These are phyloP conservation scores for Pleurotus salmoneostramineus DNA, from an alignment of 768 basidiomycete genomes.

Conservation along the genomic window DNA sequence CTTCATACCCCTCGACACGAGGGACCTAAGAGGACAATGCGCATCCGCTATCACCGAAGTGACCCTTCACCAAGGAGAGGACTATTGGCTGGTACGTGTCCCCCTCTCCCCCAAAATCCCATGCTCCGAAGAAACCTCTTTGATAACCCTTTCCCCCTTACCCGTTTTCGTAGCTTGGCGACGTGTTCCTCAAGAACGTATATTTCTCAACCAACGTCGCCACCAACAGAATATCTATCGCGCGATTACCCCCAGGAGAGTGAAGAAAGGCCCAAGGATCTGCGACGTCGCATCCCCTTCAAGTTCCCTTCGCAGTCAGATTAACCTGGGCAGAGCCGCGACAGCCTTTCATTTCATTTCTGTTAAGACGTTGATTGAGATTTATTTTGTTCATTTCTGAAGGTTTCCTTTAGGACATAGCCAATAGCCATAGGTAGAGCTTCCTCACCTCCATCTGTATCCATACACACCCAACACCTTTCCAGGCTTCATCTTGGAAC, in stretches of 20 bases:
- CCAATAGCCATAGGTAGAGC: neutral
- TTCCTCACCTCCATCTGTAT: neutral
- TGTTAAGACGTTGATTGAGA: too few relatives aligned
- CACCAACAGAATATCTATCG: constrained; percentile 10
- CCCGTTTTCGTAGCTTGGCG: constrained; percentile 13
- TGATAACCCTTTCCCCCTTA: neutral
- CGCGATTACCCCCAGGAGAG: neutral
- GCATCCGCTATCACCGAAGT: constrained; percentile 58
- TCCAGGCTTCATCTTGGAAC: too few relatives aligned
- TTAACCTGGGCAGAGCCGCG: too few relatives aligned
- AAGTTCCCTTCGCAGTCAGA: too few relatives aligned
- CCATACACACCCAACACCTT: too few relatives aligned
- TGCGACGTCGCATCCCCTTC: neutral
- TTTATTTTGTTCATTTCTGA: too few relatives aligned
- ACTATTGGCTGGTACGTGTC: constrained; percentile 51
- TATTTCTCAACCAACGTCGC: constrained; percentile 13
- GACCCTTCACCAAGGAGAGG: constrained; percentile 37
- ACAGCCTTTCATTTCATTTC: too few relatives aligned
- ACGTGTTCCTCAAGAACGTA: constrained; percentile 17
- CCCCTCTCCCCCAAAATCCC: neutral
- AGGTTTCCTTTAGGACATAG: too few relatives aligned
- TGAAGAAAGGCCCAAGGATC: neutral
- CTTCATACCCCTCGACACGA: constrained; percentile 44
- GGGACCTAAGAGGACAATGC: constrained; percentile 50
- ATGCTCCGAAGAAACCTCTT: neutral